Percentiles rank a stretch among this genome's conserved stretches.
These are phyloP conservation scores for Lolium perenne DNA, from an alignment of 176 grass and related monocot genomes.

Conservation along the genomic window DNA sequence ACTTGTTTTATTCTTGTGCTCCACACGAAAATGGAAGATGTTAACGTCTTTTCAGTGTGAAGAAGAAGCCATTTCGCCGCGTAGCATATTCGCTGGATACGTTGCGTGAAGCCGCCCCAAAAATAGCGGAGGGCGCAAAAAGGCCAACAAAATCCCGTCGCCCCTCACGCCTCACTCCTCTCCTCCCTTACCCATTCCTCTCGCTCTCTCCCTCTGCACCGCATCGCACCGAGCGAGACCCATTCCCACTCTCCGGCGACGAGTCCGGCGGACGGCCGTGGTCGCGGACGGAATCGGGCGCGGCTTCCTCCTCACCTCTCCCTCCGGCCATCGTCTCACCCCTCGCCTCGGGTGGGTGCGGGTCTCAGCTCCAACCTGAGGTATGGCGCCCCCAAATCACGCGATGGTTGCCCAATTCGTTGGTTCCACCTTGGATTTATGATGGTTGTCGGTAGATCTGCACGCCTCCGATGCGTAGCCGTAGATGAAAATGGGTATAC, in stretches of 20 bases:
- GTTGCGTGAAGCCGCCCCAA: constrained; percentile 27
- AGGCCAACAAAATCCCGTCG: not conserved
- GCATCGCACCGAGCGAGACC: constrained; percentile 8
- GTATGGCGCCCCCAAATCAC: constrained; percentile 4
- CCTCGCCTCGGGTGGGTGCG: not conserved
- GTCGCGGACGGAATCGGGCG: not conserved
- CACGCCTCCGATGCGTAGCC: not conserved
- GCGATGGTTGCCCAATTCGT: not conserved
- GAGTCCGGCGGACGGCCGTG: not conserved
- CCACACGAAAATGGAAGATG: not conserved
- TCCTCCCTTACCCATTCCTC: not conserved
- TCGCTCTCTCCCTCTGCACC: not conserved
- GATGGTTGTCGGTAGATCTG: not conserved
- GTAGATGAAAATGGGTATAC: not conserved
- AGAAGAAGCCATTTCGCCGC: not conserved
- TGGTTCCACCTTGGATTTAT: not conserved
- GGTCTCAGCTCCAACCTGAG: constrained; percentile 4
- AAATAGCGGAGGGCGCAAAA: not conserved
- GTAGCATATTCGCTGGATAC: not conserved
- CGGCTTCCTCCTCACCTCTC: not conserved
- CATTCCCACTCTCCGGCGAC: not conserved
- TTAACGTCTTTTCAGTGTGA: not conserved
- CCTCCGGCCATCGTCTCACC: not conserved
- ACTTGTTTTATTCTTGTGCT: not conserved
- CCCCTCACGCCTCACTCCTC: constrained; percentile 20